Evolutionary conservation across 1,139 yeast species (phyloP).

Genomic region (Suhomyces anneliseae): DNA sequence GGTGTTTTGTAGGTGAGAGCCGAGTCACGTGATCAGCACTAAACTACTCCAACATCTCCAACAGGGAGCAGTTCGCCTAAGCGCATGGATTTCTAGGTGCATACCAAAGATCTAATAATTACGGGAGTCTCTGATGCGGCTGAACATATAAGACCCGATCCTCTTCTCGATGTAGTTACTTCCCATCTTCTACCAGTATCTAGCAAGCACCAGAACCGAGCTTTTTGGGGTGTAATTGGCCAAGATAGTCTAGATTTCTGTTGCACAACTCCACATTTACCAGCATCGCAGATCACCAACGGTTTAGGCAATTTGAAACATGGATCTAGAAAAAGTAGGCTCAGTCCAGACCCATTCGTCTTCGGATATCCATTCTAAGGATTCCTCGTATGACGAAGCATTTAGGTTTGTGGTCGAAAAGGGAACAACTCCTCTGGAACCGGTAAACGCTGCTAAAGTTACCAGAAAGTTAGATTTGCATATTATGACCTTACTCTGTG

Average conservation of each 20-base stretch:
- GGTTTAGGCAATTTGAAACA: not conserved
- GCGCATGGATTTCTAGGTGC: slow-evolving; percentile 1
- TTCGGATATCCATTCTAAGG: not conserved
- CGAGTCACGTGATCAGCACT: not conserved
- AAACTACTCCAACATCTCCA: not conserved
- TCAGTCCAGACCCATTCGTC: not conserved
- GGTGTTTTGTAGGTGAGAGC: no score
- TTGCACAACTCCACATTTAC: not conserved
- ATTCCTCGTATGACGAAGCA: slow-evolving; percentile 10
- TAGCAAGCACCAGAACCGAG: no score
- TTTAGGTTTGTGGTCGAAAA: slow-evolving; percentile 7
- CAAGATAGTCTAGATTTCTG: no score
- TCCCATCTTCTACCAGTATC: no score
- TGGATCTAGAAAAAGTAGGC: not conserved
- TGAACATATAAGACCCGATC: not conserved
- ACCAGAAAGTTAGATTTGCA: slow-evolving; percentile 28
- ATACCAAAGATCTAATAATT: not conserved
- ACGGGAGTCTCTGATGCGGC: not conserved
- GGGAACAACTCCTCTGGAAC: not conserved
- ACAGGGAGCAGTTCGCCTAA: not conserved
- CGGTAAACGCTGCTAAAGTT: not conserved
- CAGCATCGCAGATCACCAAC: no score
- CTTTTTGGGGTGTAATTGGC: no score
- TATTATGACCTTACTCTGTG: slow-evolving; percentile 36
- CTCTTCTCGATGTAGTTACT: not conserved